Evolutionary conservation across 768 basidiomycete genomes (phyloP).

Genomic region (Kwoniella dejecticola): DNA sequence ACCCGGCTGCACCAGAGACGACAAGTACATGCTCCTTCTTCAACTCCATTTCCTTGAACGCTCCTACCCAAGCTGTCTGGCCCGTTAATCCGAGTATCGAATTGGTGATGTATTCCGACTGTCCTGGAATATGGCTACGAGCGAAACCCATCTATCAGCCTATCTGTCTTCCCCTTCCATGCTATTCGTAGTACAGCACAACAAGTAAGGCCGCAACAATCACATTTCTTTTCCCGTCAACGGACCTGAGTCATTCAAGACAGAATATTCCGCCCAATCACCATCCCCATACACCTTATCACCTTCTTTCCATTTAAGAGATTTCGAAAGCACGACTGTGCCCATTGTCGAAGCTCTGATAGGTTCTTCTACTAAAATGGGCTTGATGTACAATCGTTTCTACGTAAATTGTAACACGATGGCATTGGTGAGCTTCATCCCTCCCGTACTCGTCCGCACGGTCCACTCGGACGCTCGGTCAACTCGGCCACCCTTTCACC

Average conservation of each 20-base stretch:
- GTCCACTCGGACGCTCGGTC: too few relatives aligned
- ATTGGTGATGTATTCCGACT: conserved; percentile 27
- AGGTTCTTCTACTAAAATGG: conserved; percentile 26
- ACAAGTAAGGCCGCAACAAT: too few relatives aligned
- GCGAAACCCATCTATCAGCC: too few relatives aligned
- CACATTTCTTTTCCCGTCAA: conserved; percentile 16
- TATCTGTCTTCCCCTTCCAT: too few relatives aligned
- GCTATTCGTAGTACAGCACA: too few relatives aligned
- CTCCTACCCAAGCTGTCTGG: conserved; percentile 47
- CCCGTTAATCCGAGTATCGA: conserved; percentile 33
- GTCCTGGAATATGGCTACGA: conserved; percentile 17
- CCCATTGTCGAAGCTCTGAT: conserved; percentile 29
- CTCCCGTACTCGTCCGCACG: too few relatives aligned
- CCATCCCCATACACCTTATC: conserved; percentile 10
- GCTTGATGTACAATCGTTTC: conserved; percentile 31
- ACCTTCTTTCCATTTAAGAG: conserved; percentile 34
- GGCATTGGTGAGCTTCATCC: too few relatives aligned
- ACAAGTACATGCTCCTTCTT: conserved; percentile 42
- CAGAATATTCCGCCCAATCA: conserved; percentile 40
- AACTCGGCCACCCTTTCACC: too few relatives aligned
- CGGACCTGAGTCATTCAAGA: conserved; percentile 24
- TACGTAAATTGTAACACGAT: too few relatives aligned
- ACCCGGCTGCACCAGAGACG: conserved; percentile 53
- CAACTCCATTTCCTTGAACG: conserved; percentile 36
- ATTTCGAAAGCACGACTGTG: conserved; percentile 38